These are phyloP conservation scores for Crucihimalaya himalaica DNA, from an alignment of 345 rosid species.

Conservation along the genomic window DNA sequence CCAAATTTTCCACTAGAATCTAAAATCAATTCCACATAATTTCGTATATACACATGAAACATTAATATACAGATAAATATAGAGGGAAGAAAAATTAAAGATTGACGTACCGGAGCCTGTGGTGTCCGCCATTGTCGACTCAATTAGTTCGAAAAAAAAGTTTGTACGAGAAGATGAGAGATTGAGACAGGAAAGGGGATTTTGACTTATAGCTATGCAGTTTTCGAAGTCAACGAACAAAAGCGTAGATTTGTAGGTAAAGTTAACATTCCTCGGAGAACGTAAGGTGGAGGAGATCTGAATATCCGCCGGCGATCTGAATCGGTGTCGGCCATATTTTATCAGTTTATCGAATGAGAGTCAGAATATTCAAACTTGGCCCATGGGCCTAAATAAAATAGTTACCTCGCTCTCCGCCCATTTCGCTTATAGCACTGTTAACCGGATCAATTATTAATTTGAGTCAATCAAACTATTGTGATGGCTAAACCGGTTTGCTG, in stretches of 20 bases:
- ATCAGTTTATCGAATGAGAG: not conserved
- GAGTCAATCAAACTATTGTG: too few relatives aligned
- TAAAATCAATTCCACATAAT: not conserved
- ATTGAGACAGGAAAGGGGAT: not conserved
- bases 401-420: not conserved
- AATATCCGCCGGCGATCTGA: conserved; percentile 38
- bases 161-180: not conserved
- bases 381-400: conserved; percentile 12
- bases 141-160: not conserved
- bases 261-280: conserved; percentile 1
- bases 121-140: conserved; percentile 30
- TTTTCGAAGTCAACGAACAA: conserved; percentile 1
- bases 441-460: too few relatives aligned
- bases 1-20: not conserved
- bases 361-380: not conserved
- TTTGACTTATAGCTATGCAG: conserved; percentile 25
- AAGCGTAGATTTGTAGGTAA: conserved; percentile 26
- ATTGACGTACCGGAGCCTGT: conserved; percentile 28
- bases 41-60: not conserved
- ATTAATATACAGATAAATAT: not conserved
- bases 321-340: conserved; percentile 9
- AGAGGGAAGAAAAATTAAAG: not conserved
- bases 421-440: too few relatives aligned
- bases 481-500: not conserved
- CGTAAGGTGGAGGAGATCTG: conserved; percentile 25